Evolutionary conservation across 257 asterid species (phyloP), one percentile per base, ranked within the genome.

Genomic region (Prunella vulgaris): DNA sequence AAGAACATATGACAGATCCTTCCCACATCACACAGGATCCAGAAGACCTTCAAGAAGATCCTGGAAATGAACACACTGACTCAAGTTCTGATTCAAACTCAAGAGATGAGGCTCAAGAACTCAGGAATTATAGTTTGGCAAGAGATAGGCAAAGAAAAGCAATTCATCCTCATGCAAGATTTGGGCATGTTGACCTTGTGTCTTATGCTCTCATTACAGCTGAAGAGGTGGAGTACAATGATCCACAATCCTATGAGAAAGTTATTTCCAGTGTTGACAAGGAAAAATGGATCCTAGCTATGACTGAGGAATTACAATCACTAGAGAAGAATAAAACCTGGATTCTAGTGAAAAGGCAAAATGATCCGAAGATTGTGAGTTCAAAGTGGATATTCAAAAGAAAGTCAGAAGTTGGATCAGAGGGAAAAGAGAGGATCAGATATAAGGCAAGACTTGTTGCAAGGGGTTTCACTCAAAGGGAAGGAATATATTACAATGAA

Each of bases 211-310:
- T 58, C 0, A 2, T 6, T 0, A 7, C 6, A 2, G 22, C 42
- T 4, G 42, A 58, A 5, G 24, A 13, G 0, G 2, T 25, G 0
- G 37, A 24, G 5, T 13, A 12, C 5, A 1, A n/a, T 0, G 64
- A 58, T 0, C 64, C 42, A 1, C 13, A 5, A 1, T 10, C 1
- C 0, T 58, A 4, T 2, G 5, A 14, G 6, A 42, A 28, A 1
- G 42, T 1, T 6, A 4, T 58, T 0, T 0, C 0, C 0, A 1
- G 21, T 5, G 5, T 0, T 1, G 24, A 24, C 5, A 5, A 0
- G 0, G 22, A 28, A 10, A 17, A 7, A 18, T 49, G 25, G 12
- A 1, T 49, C 0, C 1, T 7, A 0, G 13, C 25, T 0, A 28
- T 27, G 40, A 7, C 13, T 0, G 64, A 58, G n/a, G 42, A 58